phyloP scores from a whole-genome alignment of 176 grass and related monocot species.

The Microstegium vimineum region DNA sequence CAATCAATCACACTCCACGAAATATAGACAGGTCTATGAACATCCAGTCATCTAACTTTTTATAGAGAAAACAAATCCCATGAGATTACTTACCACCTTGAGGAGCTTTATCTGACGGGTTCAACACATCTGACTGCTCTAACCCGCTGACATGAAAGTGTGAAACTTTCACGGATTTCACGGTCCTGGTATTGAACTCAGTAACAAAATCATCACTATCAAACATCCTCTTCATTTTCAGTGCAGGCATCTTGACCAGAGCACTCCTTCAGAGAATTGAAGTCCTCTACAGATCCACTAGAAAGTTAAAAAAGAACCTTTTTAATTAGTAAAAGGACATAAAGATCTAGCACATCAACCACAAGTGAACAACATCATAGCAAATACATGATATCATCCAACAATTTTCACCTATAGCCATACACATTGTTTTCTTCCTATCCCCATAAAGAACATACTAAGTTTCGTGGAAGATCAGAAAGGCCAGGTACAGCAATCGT shows the following conservation, averaged over 20 bases:
- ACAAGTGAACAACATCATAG: neutral
- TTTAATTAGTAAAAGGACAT: slow-evolving; percentile 7
- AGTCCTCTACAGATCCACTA: slow-evolving; percentile 8
- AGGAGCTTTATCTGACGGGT: slow-evolving; percentile 28
- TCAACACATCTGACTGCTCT: slow-evolving; percentile 34
- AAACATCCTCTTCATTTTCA: slow-evolving; percentile 64
- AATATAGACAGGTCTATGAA: neutral
- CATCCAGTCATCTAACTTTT: neutral
- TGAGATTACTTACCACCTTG: slow-evolving; percentile 47
- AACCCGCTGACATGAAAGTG: slow-evolving; percentile 34
- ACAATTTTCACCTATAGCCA: neutral
- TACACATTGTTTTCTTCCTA: neutral
- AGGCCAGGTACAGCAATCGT: neutral
- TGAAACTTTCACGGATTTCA: slow-evolving; percentile 37
- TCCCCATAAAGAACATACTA: neutral
- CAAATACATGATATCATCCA: neutral
- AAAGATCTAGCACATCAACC: neutral
- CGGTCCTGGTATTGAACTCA: slow-evolving; percentile 23
- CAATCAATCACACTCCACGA: neutral
- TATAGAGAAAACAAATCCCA: neutral
- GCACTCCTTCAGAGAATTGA: neutral
- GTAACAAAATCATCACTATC: slow-evolving; percentile 28
- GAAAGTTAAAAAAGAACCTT: neutral
- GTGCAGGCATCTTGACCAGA: slow-evolving; percentile 54
- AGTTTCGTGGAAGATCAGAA: neutral